Conservation (phyloP, 2,329 filamentous ascomycete genomes). For the Trichoderma hamatum region DNA sequence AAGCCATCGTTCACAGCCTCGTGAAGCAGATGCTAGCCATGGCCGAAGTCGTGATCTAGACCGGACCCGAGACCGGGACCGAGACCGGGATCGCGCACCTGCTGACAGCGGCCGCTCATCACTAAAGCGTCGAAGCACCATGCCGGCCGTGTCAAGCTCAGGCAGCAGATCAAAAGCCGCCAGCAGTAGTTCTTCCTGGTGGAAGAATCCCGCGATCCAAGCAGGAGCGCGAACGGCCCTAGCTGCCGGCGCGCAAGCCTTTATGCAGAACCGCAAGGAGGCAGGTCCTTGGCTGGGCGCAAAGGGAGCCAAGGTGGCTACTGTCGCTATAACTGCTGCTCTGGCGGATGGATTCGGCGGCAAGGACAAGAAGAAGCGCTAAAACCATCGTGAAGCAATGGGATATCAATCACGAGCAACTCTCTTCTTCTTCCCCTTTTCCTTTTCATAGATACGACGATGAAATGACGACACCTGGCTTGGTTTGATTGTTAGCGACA, state of each 20-base stretch:
- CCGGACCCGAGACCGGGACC: background rate
- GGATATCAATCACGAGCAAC: constrained; percentile 18
- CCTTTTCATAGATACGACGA: background rate
- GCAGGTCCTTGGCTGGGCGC: constrained; percentile 51
- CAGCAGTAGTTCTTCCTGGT: constrained; percentile 36
- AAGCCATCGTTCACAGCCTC: constrained; percentile 16
- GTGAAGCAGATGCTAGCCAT: background rate
- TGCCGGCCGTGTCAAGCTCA: constrained; percentile 35
- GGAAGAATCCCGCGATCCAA: constrained; percentile 44
- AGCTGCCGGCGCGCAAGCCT: constrained; percentile 52
- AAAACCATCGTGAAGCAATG: constrained; percentile 9
- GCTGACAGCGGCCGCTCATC: background rate
- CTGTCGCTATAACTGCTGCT: constrained; percentile 53
- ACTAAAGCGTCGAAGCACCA: constrained; percentile 36
- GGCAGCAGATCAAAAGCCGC: constrained; percentile 30
- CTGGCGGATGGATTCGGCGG: constrained; percentile 51
- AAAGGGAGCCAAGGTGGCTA: constrained; percentile 53
- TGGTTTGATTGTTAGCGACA: background rate
- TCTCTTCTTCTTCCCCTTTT: background rate
- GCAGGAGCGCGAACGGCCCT: constrained; percentile 52
- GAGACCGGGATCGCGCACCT: background rate
- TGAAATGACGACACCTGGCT: background rate
- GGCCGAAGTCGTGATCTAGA: background rate
- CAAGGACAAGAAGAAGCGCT: constrained; percentile 37
- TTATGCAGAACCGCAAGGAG: constrained; percentile 50